Conservation (phyloP, 768 basidiomycete species). For the Amyloporia xantha region DNA sequence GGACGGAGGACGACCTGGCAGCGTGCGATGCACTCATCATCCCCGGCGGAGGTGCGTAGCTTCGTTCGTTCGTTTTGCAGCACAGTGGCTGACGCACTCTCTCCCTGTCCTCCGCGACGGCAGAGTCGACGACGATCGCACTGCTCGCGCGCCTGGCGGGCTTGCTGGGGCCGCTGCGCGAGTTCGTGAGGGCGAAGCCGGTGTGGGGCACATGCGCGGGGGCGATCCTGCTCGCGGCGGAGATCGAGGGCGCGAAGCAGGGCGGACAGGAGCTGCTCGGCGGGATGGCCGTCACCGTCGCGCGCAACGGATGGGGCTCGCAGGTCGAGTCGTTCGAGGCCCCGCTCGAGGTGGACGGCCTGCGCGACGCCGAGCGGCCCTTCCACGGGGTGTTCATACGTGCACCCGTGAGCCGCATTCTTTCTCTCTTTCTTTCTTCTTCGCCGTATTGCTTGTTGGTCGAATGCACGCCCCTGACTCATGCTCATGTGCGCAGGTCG, state of each 20-base stretch:
- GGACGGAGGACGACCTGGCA: constrained; percentile 66
- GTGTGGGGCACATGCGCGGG: constrained; percentile 98
- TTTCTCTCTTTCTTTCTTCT: constrained; percentile 12
- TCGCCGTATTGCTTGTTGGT: too few relatives aligned
- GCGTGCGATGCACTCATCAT: constrained; percentile 83
- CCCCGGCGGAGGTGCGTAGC: constrained; percentile 79
- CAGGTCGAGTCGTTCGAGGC: constrained; percentile 92
- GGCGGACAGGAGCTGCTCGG: constrained; percentile 84
- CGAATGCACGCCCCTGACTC: not conserved
- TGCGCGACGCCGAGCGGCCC: constrained; percentile 51
- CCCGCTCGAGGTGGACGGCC: constrained; percentile 54
- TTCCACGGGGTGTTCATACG: constrained; percentile 91
- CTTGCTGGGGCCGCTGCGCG: constrained; percentile 70
- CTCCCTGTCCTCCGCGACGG: not conserved
- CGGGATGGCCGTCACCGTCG: constrained; percentile 73
- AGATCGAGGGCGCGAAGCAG: constrained; percentile 71
- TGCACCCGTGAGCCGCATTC: constrained; percentile 81
- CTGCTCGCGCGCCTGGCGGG: constrained; percentile 67
- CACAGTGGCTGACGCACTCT: not conserved
- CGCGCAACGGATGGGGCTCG: constrained; percentile 91
- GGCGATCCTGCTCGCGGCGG: constrained; percentile 78
- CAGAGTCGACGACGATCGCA: constrained; percentile 91
- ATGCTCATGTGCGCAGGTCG: constrained; percentile 41
- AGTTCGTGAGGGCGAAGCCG: constrained; percentile 65
- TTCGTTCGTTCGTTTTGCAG: too few relatives aligned